phyloP scores from a whole-genome alignment of 306 rosid genomes.

The Cicer arietinum region DNA sequence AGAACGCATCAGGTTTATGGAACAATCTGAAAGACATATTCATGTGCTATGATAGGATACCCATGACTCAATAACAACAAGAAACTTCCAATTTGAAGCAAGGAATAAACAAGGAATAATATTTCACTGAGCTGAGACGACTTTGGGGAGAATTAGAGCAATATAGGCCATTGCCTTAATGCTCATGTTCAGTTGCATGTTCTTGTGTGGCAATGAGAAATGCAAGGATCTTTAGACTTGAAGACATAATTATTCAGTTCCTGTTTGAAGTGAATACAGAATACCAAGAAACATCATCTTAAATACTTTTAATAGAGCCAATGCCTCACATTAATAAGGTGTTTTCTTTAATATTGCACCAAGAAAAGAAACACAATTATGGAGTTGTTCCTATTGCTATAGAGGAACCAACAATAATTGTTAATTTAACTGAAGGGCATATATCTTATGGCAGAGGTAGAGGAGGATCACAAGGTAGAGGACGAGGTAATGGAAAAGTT shows the following conservation, averaged over 20 bases:
- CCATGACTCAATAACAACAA: no score
- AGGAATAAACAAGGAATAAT: no score
- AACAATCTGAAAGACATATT: no score
- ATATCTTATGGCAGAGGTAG: background rate
- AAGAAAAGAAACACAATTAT: no score
- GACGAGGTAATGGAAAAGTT: background rate
- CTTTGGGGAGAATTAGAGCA: background rate
- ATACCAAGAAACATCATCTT: background rate
- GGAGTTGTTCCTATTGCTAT: background rate
- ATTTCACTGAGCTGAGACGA: no score
- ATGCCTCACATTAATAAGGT: background rate
- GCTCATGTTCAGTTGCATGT: background rate
- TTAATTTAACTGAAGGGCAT: background rate
- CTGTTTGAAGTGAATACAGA: background rate
- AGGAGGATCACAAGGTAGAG: background rate
- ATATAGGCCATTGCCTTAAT: background rate
- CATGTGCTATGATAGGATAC: no score
- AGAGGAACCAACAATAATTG: background rate
- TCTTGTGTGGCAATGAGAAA: background rate
- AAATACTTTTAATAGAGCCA: background rate
- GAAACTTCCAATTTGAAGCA: no score
- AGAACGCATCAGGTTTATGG: no score
- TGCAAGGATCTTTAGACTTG: background rate
- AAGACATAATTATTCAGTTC: background rate
- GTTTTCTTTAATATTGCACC: background rate